Percentiles rank a stretch among this genome's conserved stretches.
phyloP scores from a whole-genome alignment of 495 filamentous ascomycete genomes.

The Trichoderma erinaceum region DNA sequence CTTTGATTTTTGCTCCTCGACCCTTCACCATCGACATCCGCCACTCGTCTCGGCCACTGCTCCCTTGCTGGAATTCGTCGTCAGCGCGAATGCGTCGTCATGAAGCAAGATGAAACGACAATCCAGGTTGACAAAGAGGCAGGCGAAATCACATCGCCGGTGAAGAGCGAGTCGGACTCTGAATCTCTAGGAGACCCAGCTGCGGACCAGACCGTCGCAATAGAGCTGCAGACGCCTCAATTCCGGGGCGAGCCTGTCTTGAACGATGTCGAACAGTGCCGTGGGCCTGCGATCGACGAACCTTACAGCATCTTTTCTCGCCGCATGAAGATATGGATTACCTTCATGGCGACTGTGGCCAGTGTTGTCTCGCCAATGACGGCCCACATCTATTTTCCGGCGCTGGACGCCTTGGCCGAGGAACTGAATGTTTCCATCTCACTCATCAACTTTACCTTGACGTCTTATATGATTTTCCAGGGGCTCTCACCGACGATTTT shows the following conservation, averaged over 20 bases:
- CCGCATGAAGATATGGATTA: slow-evolving; percentile 51
- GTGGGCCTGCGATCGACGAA: not conserved
- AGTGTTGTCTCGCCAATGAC: slow-evolving; percentile 69
- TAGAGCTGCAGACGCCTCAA: not conserved
- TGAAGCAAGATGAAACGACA: slow-evolving; percentile 4
- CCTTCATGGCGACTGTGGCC: slow-evolving; percentile 59
- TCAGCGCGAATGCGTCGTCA: not conserved
- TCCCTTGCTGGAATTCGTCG: not conserved
- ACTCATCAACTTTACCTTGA: slow-evolving; percentile 62
- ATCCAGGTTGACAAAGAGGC: not conserved
- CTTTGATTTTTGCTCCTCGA: not conserved
- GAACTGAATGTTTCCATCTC: slow-evolving; percentile 52
- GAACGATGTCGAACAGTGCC: slow-evolving; percentile 33
- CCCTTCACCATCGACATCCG: not conserved
- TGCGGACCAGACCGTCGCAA: not conserved
- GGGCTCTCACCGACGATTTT: slow-evolving; percentile 53
- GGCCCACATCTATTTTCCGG: slow-evolving; percentile 76
- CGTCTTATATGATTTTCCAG: slow-evolving; percentile 59
- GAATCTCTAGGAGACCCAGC: not conserved
- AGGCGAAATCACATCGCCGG: not conserved
- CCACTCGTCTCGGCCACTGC: not conserved
- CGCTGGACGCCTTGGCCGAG: slow-evolving; percentile 50
- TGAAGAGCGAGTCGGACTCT: not conserved
- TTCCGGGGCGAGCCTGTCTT: slow-evolving; percentile 16
- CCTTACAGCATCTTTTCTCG: slow-evolving; percentile 54